Evolutionary conservation across 805 yeast species (phyloP).

Genomic region (Starmerella ratchasimensis): DNA sequence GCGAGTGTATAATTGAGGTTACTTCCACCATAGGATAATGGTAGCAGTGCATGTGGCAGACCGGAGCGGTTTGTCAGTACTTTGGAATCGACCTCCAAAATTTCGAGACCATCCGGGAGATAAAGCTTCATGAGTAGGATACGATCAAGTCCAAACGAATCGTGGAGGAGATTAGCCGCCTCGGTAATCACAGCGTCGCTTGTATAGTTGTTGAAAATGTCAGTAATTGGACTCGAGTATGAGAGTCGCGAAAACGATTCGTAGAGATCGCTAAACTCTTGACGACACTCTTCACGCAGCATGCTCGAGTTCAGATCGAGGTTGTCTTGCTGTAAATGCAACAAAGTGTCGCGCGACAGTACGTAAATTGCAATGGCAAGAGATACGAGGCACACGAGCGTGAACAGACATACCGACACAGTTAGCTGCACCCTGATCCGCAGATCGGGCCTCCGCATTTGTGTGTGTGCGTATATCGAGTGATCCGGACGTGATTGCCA

Average conservation of each 20-base stretch:
- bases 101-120: constrained; percentile 12
- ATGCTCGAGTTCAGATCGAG: constrained; percentile 17
- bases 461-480: no score
- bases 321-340: constrained; percentile 28
- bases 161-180: constrained; percentile 12
- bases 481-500: no score
- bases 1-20: constrained; percentile 1
- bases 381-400: constrained; percentile 54
- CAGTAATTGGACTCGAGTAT: constrained; percentile 12
- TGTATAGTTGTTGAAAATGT: constrained; percentile 7
- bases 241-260: constrained; percentile 11
- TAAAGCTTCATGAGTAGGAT: constrained; percentile 13
- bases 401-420: constrained; percentile 52
- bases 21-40: constrained; percentile 3
- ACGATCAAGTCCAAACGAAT: constrained; percentile 15
- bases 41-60: constrained; percentile 9
- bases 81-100: constrained; percentile 13
- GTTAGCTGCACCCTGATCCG: constrained; percentile 69
- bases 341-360: constrained; percentile 17
- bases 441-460: constrained; percentile 26
- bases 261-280: constrained; percentile 11
- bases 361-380: constrained; percentile 43
- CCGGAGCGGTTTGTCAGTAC: constrained; percentile 1
- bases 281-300: constrained; percentile 17
- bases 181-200: neutral